A percentile compares a stretch with the other conserved stretches of the same genome.
These are phyloP conservation scores for Xylaria sp. DNA, from an alignment of 2,329 filamentous ascomycete genomes.

Conservation along the genomic window DNA sequence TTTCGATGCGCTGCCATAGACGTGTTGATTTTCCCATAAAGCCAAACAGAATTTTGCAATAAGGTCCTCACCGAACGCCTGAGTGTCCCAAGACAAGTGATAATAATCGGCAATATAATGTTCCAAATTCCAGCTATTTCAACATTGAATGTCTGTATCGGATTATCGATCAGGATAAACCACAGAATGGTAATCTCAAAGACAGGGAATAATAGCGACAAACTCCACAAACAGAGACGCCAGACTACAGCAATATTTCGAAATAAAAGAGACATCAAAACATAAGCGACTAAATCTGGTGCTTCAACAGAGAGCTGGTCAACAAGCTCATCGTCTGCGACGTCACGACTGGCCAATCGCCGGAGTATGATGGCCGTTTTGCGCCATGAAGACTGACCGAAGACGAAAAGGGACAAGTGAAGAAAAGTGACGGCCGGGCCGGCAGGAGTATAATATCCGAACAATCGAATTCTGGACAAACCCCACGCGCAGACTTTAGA, in stretches of 20 bases:
- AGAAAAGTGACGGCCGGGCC: background rate
- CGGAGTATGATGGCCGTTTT: slow-evolving; percentile 2
- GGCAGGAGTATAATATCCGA: slow-evolving; percentile 1
- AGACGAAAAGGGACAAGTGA: slow-evolving; percentile 12
- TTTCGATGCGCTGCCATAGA: background rate
- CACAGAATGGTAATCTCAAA: background rate
- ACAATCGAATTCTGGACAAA: slow-evolving; percentile 6
- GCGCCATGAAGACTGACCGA: slow-evolving; percentile 12
- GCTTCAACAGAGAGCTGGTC: background rate
- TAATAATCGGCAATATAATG: background rate
- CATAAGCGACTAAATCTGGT: slow-evolving; percentile 5
- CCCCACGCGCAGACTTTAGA: slow-evolving; percentile 3
- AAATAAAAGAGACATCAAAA: slow-evolving; percentile 17
- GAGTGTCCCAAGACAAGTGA: background rate
- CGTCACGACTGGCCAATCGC: slow-evolving; percentile 10
- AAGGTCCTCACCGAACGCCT: background rate
- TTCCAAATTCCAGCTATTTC: slow-evolving; percentile 3
- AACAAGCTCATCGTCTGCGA: slow-evolving; percentile 4
- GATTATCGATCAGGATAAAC: slow-evolving; percentile 16
- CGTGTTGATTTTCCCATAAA: background rate
- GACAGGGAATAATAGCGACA: background rate
- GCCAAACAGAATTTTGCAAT: background rate
- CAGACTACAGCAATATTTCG: slow-evolving; percentile 8
- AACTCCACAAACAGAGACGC: background rate
- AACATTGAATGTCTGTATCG: slow-evolving; percentile 4